Conservation (phyloP, 805 yeast genomes). For the Ogataea parapolymorpha region DNA sequence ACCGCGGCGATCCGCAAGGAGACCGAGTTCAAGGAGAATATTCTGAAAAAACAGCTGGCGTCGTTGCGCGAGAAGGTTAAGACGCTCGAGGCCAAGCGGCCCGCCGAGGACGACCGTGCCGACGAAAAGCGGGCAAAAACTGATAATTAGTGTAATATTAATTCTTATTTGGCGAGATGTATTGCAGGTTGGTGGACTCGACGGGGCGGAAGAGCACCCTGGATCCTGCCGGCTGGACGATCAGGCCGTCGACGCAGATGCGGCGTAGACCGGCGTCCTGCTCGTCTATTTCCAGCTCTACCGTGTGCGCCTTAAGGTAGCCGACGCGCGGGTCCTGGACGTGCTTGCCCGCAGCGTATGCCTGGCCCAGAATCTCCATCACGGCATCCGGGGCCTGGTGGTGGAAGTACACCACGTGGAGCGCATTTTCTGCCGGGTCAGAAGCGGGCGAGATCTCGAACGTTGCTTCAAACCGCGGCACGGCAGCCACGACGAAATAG, state of each 20-base stretch:
- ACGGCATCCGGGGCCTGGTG: constrained; percentile 35
- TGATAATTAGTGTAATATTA: constrained; percentile 9
- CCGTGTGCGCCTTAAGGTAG: constrained; percentile 33
- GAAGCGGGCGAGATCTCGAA: constrained; percentile 65
- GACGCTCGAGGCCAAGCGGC: constrained; percentile 23
- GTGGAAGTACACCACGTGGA: constrained; percentile 48
- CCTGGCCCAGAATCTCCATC: constrained; percentile 54
- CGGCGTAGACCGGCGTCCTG: constrained; percentile 39
- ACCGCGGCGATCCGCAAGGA: constrained; percentile 53
- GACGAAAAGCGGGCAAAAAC: constrained; percentile 23
- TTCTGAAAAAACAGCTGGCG: constrained; percentile 53
- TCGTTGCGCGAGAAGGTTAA: constrained; percentile 42
- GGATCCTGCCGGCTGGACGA: constrained; percentile 27
- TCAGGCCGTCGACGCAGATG: constrained; percentile 68
- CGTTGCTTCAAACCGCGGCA: constrained; percentile 54
- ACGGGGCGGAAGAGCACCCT: constrained; percentile 6
- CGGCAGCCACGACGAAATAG: constrained; percentile 57
- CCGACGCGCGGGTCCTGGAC: constrained; percentile 44
- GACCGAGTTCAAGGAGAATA: constrained; percentile 53
- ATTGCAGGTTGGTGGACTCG: not conserved
- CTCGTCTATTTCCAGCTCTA: constrained; percentile 23
- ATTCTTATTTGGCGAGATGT: constrained; percentile 1
- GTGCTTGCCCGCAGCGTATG: constrained; percentile 56
- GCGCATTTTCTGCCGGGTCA: constrained; percentile 36
- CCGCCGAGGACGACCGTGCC: constrained; percentile 16